These are phyloP conservation scores for Candida mesenterica DNA, from an alignment of 1,139 yeast genomes.

Conservation along the genomic window DNA sequence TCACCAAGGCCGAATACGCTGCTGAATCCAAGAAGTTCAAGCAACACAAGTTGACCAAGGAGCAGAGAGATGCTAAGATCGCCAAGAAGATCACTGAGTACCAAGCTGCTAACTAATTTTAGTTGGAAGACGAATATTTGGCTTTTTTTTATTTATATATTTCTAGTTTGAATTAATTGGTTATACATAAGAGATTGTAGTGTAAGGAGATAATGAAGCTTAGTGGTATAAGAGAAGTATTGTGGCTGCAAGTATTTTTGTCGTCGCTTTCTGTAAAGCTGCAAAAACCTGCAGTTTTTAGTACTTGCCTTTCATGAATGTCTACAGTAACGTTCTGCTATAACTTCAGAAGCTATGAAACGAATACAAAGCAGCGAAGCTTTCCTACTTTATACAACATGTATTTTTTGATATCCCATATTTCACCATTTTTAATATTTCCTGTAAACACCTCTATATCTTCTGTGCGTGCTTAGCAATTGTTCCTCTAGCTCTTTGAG, in stretches of 20 bases:
- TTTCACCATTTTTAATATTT: background rate
- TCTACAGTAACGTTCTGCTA: too few species aligned
- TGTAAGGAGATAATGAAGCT: too few species aligned
- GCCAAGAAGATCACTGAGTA: constrained; percentile 90
- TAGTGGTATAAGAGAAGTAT: too few species aligned
- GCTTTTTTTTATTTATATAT: background rate
- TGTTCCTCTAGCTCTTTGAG: constrained; percentile 60
- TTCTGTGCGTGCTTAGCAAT: background rate
- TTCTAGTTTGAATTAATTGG: background rate
- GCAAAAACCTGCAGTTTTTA: too few species aligned
- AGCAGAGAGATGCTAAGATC: constrained; percentile 85
- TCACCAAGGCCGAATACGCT: constrained; percentile 97
- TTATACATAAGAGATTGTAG: background rate
- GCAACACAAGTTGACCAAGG: constrained; percentile 84
- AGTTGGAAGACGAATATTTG: background rate
- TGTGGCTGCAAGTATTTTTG: too few species aligned
- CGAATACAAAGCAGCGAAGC: too few species aligned
- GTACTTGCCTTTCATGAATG: too few species aligned
- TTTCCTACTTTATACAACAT: too few species aligned
- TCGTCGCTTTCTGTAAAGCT: too few species aligned
- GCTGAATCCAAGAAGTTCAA: constrained; percentile 93
- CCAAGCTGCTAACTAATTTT: constrained; percentile 52
- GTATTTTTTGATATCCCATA: too few species aligned
- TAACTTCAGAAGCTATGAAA: too few species aligned
- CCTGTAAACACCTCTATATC: background rate